Evolutionary conservation across 2,329 filamentous ascomycete genomes (phyloP), one percentile per base, ranked within the genome.

Genomic region (Harringtonia aguacate): DNA sequence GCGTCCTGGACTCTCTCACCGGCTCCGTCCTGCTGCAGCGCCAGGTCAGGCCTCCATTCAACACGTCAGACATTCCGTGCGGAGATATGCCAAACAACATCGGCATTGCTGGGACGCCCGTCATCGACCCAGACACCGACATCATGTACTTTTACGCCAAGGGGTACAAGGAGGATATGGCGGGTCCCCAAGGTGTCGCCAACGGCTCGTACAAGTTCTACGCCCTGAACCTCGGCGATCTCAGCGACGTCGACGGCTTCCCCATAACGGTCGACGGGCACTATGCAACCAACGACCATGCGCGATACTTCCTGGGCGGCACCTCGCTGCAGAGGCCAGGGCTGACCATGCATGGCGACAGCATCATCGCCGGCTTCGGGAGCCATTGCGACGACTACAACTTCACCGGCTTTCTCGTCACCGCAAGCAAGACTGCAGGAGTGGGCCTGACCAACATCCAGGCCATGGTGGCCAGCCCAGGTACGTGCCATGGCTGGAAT

Each of bases 371-470:
- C 1, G 72, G 63, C 0, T 76, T 77, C 47, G 73, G 70, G 0
- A 73, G 70, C 10, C 68, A 76, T 48, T 77, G 73, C 40, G 73
- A 74, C 21, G 62, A 69, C 44, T 77, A 69, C 54, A 73, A 77
- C 52, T 75, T 75, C 48, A 74, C 71, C 2, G 70, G 71, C 21
- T 68, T 67, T 59, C 58, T 75, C 34, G 61, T 75, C 34, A 69
- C 69, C 4, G 64, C 68, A 52, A 62, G 72, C 54, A 66, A 68
- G 46, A 62, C 59, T 1, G 60, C 56, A 0, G 61, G 62, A 14
- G 41, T 46, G 2, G 46, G 43, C 15, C 15, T 47, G 14, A 48
- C 48, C 7, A 39, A 36, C 38, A 46, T 52, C 34, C 43, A 46
- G 27, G 50, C 50, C 14, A 52, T 46, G 39, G 42, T 45, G 18